phyloP scores from a whole-genome alignment of 2,329 filamentous ascomycete species.

The Juglanconis juglandina region DNA sequence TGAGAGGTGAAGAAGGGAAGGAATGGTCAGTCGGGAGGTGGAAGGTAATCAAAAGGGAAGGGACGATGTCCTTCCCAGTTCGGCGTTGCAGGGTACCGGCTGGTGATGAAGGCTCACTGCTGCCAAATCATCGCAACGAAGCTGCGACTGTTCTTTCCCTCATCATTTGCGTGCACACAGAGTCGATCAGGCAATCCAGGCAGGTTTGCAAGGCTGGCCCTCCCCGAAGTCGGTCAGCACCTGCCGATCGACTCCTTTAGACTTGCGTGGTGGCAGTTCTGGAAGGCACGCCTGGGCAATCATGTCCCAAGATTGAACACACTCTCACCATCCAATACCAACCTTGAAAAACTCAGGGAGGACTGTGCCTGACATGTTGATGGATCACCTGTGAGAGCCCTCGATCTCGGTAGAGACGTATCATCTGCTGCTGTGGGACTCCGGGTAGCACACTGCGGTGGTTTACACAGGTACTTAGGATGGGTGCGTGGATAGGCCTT shows the following conservation, averaged over 20 bases:
- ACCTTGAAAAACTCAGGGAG: background rate
- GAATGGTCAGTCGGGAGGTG: background rate
- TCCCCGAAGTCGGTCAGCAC: background rate
- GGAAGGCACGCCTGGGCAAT: background rate
- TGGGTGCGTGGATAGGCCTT: background rate
- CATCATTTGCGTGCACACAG: background rate
- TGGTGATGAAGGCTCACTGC: background rate
- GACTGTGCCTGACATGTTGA: background rate
- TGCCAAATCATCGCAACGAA: background rate
- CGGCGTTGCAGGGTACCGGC: background rate
- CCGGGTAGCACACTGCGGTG: background rate
- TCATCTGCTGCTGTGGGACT: constrained; percentile 4
- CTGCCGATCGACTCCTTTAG: background rate
- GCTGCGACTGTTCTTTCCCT: background rate
- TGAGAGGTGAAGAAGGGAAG: constrained; percentile 13
- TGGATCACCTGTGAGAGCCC: background rate
- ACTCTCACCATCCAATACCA: background rate
- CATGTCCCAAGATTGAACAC: background rate
- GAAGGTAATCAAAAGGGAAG: constrained; percentile 13
- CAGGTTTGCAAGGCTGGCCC: background rate
- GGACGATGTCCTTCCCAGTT: constrained; percentile 4
- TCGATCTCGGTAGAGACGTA: constrained; percentile 8
- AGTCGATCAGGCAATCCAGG: background rate
- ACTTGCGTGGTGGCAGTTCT: background rate
- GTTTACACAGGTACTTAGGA: background rate